Evolutionary conservation across 768 basidiomycete species (phyloP).

Genomic region (Termitomyces sp.): DNA sequence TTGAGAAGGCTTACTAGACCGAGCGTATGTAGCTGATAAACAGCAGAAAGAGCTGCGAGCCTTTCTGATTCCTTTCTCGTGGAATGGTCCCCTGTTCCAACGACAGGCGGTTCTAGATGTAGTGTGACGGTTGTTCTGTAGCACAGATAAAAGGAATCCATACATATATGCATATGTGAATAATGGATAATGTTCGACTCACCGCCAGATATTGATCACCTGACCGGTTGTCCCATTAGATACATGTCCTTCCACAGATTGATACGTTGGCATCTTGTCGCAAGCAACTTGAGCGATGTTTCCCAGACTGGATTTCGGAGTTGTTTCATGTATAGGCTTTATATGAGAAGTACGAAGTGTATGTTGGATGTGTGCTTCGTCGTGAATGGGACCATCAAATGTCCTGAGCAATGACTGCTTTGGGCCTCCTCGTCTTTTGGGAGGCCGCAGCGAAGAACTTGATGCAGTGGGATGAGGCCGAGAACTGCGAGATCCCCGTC

Average conservation of each 20-base stretch:
- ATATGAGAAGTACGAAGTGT: conserved; percentile 25
- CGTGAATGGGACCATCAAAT: conserved; percentile 28
- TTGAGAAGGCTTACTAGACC: conserved; percentile 50
- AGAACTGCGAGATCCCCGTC: conserved; percentile 4
- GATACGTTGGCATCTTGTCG: conserved; percentile 26
- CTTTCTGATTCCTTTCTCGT: conserved; percentile 62
- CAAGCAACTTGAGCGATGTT: conserved; percentile 28
- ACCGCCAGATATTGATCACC: conserved; percentile 38
- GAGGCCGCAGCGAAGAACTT: conserved; percentile 14
- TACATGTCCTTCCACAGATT: conserved; percentile 23
- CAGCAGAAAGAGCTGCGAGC: conserved; percentile 70
- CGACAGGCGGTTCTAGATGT: conserved; percentile 33
- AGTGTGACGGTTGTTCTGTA: conserved; percentile 35
- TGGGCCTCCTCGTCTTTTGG: conserved; percentile 8
- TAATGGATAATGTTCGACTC: conserved; percentile 6
- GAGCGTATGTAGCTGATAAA: conserved; percentile 59
- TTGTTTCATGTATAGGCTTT: conserved; percentile 24
- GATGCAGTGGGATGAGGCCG: conserved; percentile 8
- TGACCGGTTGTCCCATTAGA: conserved; percentile 15
- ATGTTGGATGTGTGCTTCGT: conserved; percentile 26
- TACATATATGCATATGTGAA: not conserved
- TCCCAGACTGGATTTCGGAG: conserved; percentile 35
- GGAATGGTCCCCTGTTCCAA: conserved; percentile 57
- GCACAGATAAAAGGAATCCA: not conserved
- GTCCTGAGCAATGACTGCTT: conserved; percentile 4